Conservation (phyloP, 768 basidiomycete genomes). For the Tylopilus cervinicoccineus region DNA sequence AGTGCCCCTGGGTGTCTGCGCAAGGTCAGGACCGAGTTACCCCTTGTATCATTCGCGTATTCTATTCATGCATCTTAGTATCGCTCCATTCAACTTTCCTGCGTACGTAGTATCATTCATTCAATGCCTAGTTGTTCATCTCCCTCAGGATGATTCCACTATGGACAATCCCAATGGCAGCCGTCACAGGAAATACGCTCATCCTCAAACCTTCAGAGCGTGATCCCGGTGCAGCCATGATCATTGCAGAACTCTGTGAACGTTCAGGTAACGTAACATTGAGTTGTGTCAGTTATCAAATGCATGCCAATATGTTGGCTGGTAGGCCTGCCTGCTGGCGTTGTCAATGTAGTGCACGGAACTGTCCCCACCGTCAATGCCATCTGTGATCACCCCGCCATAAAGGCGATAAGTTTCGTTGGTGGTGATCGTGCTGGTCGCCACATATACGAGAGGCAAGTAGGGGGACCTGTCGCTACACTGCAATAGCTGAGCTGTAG, state of each 20-base stretch:
- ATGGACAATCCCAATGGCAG: conserved; percentile 91
- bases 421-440: conserved; percentile 91
- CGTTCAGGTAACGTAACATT: conserved; percentile 52
- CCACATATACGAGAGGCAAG: conserved; percentile 86
- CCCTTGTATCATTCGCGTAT: not conserved
- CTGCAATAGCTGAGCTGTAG: conserved; percentile 4
- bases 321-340: conserved; percentile 75
- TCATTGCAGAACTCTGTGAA: conserved; percentile 92
- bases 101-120: conserved; percentile 47
- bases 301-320: not conserved
- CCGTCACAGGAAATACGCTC: conserved; percentile 89
- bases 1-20: conserved; percentile 85
- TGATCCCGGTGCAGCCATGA: conserved; percentile 96
- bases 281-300: not conserved
- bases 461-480: not conserved
- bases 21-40: conserved; percentile 37
- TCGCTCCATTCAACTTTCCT: conserved; percentile 88
- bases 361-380: conserved; percentile 86
- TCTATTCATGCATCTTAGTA: conserved; percentile 35
- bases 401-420: conserved; percentile 96
- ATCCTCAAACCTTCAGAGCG: conserved; percentile 95
- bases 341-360: conserved; percentile 91
- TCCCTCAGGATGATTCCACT: conserved; percentile 83
- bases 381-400: conserved; percentile 87
- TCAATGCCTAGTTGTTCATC: not conserved